phyloP scores from a whole-genome alignment of 1,284 basidiomycete species.

The Wolfiporia cocos region DNA sequence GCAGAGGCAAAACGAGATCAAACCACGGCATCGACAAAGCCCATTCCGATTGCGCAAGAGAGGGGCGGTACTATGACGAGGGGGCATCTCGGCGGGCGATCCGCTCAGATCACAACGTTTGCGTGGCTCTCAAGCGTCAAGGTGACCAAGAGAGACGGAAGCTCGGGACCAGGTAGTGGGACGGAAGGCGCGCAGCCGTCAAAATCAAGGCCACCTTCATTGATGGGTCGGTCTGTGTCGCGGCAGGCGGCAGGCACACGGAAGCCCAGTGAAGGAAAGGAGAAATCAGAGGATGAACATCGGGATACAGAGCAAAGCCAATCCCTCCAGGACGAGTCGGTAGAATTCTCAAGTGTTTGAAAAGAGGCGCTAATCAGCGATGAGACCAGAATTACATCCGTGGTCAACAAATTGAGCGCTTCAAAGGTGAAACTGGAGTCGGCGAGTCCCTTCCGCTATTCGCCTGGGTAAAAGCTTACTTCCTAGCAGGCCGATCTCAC shows the following conservation, averaged over 20 bases:
- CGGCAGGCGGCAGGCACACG: slow-evolving; percentile 9
- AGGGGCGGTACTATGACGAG: slow-evolving; percentile 51
- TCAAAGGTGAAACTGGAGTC: slow-evolving; percentile 83
- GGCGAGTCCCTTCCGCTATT: slow-evolving; percentile 32
- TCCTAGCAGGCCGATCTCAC: slow-evolving; percentile 77
- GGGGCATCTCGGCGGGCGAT: slow-evolving; percentile 45
- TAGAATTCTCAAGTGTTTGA: neutral
- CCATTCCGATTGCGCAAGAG: slow-evolving; percentile 13
- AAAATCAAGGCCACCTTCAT: slow-evolving; percentile 18
- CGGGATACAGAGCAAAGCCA: slow-evolving; percentile 41
- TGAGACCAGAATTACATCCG: slow-evolving; percentile 61
- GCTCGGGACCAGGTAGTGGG: slow-evolving; percentile 46
- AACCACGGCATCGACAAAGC: slow-evolving; percentile 7
- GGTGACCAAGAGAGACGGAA: slow-evolving; percentile 43
- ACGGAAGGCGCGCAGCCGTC: slow-evolving; percentile 36
- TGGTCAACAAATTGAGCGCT: slow-evolving; percentile 63
- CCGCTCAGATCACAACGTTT: slow-evolving; percentile 53
- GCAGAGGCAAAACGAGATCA: no score
- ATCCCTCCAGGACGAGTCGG: slow-evolving; percentile 76
- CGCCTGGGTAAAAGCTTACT: neutral
- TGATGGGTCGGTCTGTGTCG: slow-evolving; percentile 12
- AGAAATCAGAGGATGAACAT: slow-evolving; percentile 32
- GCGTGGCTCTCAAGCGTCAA: slow-evolving; percentile 71
- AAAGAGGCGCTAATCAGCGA: slow-evolving; percentile 3
- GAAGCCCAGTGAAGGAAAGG: slow-evolving; percentile 38